Percentiles rank a stretch among this genome's conserved stretches.
Conservation (phyloP, 495 filamentous ascomycete genomes). For the Lasiosphaeria ovina region DNA sequence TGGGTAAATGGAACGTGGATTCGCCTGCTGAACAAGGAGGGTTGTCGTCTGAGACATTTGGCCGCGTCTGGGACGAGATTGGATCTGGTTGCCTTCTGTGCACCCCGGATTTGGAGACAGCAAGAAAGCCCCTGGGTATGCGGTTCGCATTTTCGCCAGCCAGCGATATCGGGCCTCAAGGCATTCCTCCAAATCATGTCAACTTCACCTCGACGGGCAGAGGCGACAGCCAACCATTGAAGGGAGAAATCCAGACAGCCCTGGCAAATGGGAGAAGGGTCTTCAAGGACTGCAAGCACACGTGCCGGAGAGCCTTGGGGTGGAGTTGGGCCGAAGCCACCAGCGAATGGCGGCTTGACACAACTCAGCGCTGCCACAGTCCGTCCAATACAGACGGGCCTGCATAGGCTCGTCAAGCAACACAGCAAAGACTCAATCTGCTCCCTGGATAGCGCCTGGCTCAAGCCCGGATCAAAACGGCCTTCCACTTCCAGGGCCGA, state of each 20-base stretch:
- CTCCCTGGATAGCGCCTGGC: conserved; percentile 16
- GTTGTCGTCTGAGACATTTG: conserved; percentile 18
- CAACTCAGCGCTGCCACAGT: conserved; percentile 30
- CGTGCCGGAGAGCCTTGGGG: conserved; percentile 14
- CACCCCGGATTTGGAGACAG: conserved; percentile 23
- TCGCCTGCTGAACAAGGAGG: conserved; percentile 9
- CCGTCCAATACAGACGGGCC: conserved; percentile 19
- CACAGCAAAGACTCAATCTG: conserved; percentile 19
- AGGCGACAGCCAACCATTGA: conserved; percentile 12
- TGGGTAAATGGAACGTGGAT: not conserved
- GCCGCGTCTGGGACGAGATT: conserved; percentile 15
- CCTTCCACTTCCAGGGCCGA: conserved; percentile 4
- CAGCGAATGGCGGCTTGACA: conserved; percentile 35
- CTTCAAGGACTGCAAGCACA: conserved; percentile 10
- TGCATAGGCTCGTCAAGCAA: conserved; percentile 8
- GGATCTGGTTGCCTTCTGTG: conserved; percentile 25
- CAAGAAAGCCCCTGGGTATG: conserved; percentile 6
- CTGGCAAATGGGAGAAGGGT: conserved; percentile 12
- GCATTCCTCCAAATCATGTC: conserved; percentile 6
- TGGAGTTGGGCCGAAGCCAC: conserved; percentile 18
- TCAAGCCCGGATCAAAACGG: conserved; percentile 20
- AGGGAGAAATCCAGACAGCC: conserved; percentile 3
- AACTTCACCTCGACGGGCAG: conserved; percentile 13
- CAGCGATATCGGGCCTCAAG: conserved; percentile 24
- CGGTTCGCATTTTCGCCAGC: conserved; percentile 6